Base-by-base conservation (phyloP, 73 alveolate species). In the Paramecium tetraurelia region DNA sequence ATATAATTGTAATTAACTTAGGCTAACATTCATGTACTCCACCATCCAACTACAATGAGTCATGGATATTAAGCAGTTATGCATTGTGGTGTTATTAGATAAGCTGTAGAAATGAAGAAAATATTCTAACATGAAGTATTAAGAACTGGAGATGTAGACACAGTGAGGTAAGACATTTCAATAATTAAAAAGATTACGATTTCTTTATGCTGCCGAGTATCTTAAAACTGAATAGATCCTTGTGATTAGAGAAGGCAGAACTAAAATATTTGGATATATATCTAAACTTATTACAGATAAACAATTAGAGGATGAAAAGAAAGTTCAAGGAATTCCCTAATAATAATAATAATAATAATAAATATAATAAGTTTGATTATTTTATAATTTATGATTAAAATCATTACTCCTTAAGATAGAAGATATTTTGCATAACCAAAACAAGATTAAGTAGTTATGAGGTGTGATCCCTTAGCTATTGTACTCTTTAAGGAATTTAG, bases 31-130 rank as follows among this genome's bases (percentile, higher is more conserved):
- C 97, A 97, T 31, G 98, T 98, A 50, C 95, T 98, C 75, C 99
- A 98, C 95, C 99, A 98, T 85, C 98, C 99, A n/a, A 96, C 99
- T 5, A 98, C 99, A 8, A 98, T 98, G 90, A 44, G 63, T 22
- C 46, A 10, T 22, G 72, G 72, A 44, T 80, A 80, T 48, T 80
- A 80, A 46, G 90, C 90, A 38, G 90, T 80, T 5, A 80, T 80
- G 90, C 90, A 80, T 80, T 80, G 90, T 46, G 90, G 90, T 20
- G 90, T 80, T 9, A 80, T 80, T 43, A 80, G 90, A 80, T 80
- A 80, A 21, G 90, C 90, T 24, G 90, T 80, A 7, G 90, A 80
- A 80, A 80, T 80, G 29, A 80, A 80, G 50, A 80, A 46, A 80
- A 44, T 80, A 27, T 44, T 48, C 21, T 31, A 41, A 31, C 46